phyloP scores from a whole-genome alignment of 1,284 basidiomycete genomes.

The Pseudozyma tsukubaensis region DNA sequence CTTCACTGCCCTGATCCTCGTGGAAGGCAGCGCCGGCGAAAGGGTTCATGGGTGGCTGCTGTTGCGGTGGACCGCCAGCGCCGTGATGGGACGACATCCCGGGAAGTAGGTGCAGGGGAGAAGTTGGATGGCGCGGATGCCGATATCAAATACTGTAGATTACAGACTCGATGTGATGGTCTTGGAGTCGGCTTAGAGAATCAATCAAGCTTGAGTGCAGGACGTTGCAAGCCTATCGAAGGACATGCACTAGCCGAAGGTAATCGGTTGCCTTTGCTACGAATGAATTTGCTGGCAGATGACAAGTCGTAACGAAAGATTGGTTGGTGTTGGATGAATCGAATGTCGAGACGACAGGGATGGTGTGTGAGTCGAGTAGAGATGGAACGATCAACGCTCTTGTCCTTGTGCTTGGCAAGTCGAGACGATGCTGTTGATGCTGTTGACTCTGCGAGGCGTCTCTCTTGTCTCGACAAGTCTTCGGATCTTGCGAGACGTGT shows the following conservation, averaged over 20 bases:
- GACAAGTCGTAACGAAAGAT: not conserved
- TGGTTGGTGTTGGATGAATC: not conserved
- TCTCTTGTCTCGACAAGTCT: constrained; percentile 12
- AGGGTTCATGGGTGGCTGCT: constrained; percentile 50
- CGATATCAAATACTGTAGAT: not conserved
- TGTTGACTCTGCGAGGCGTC: constrained; percentile 7
- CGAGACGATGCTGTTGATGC: not conserved
- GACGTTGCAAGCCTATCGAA: constrained; percentile 24
- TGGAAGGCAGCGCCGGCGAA: constrained; percentile 58
- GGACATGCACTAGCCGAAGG: not conserved
- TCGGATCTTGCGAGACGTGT: constrained; percentile 9
- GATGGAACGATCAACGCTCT: not conserved
- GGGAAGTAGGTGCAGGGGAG: constrained; percentile 3
- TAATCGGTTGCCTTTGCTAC: not conserved
- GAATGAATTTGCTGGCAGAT: not conserved
- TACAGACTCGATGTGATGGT: not conserved
- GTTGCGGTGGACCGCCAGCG: constrained; percentile 44
- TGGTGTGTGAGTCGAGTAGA: not conserved
- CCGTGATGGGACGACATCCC: constrained; percentile 52
- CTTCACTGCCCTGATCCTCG: constrained; percentile 57
- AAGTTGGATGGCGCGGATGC: constrained; percentile 1
- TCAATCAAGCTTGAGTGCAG: not conserved
- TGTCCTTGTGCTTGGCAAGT: not conserved
- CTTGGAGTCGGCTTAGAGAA: not conserved
- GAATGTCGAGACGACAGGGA: not conserved